Evolutionary conservation across 2,329 filamentous ascomycete species (phyloP), one percentile per base, ranked within the genome.

Genomic region (Botrytis paeoniae): DNA sequence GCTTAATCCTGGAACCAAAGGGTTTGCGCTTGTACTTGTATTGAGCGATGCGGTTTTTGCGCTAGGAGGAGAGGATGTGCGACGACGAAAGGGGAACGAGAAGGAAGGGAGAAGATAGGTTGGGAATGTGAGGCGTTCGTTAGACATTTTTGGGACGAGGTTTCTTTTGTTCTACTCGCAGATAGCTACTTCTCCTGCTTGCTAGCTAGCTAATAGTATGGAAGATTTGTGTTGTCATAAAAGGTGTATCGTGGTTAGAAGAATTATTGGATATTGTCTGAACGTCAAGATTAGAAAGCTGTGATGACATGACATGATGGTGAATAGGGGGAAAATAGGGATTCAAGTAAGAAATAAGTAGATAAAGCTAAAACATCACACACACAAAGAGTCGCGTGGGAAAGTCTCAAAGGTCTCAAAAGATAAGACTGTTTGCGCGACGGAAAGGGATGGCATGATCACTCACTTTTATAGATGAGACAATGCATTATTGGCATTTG

Each of bases 101-200:
- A 89, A 81, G 78, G 82, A 85, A 18, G 87, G 86, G 35, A 89
- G 83, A 39, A 89, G 82, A 78, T 86, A 89, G 75, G 79, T 82
- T 18, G 87, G 83, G 77, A 89, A 88, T 41, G 74, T 75, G 48
- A 76, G 77, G 35, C 76, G 76, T 41, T 72, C 70, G 39, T 63
- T 64, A 20, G 70, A 69, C 35, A 65, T 45, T 41, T 63, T 68
- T 54, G 20, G 20, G 45, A 65, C 32, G 59, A 54, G 51, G 14
- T 18, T 29, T 57, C 25, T 57, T 29, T 29, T 29, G 51, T 29
- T 57, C n/a, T 57, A 57, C 51, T 57, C n/a, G 51, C 51, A 57
- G 14, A 57, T 57, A 29, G 14, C 14, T 57, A 57, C 60, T 62
- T 62, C n/a, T 59, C 39, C n/a, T 25, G 10, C 14, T 22, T 39